A percentile compares a stretch with the other conserved stretches of the same genome.
Conservation (phyloP, 768 basidiomycete genomes). For the Trametes meyenii region DNA sequence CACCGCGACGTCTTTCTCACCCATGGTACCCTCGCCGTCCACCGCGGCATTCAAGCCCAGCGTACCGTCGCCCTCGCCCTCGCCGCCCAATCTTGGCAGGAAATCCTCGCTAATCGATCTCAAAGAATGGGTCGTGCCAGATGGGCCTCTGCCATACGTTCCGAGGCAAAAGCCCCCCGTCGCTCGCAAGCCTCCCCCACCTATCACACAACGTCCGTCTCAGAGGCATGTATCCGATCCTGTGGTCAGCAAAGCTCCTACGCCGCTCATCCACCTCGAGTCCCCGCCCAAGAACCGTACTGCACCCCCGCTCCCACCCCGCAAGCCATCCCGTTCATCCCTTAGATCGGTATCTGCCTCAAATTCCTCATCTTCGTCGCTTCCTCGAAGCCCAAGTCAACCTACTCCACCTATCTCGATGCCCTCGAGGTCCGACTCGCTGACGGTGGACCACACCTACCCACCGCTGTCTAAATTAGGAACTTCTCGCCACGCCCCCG, state of each 20-base stretch:
- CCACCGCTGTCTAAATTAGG: constrained; percentile 47
- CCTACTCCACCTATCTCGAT: constrained; percentile 15
- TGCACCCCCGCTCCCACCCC: constrained; percentile 66
- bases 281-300: constrained; percentile 38
- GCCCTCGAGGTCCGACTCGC: constrained; percentile 44
- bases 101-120: constrained; percentile 71
- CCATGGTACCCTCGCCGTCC: constrained; percentile 43
- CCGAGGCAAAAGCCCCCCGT: constrained; percentile 25
- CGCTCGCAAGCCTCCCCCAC: constrained; percentile 19
- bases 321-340: constrained; percentile 59
- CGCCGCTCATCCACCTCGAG: constrained; percentile 60
- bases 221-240: constrained; percentile 29
- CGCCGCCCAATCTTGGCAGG: constrained; percentile 29
- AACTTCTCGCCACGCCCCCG: constrained; percentile 52
- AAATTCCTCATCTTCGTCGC: constrained; percentile 36
- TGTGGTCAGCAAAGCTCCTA: constrained; percentile 12
- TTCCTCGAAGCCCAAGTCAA: constrained; percentile 24
- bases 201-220: constrained; percentile 9
- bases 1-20: constrained; percentile 44
- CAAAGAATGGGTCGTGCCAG: constrained; percentile 73
- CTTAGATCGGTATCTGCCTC: constrained; percentile 44
- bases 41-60: constrained; percentile 6
- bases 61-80: constrained; percentile 30
- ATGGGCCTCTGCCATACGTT: constrained; percentile 44
- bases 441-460: constrained; percentile 62